Evolutionary conservation across 2,329 filamentous ascomycete species (phyloP).

Genomic region (Myriosclerotinia curreyana): DNA sequence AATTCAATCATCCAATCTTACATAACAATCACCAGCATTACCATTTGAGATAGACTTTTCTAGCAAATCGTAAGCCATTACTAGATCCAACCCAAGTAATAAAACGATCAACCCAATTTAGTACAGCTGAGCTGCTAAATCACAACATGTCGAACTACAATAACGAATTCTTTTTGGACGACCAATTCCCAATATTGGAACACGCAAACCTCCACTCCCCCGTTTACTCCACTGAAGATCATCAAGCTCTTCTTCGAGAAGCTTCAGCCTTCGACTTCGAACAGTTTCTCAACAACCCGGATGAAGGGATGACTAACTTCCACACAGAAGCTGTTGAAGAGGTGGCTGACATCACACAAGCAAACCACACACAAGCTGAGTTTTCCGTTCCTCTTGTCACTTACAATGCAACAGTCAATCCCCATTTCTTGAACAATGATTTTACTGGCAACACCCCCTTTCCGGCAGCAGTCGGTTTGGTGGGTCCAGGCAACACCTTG

Average conservation of each 20-base stretch:
- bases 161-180: neutral
- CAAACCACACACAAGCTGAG: constrained; percentile 12
- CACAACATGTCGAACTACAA: neutral
- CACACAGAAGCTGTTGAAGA: neutral
- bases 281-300: neutral
- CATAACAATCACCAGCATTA: constrained; percentile 1
- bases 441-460: neutral
- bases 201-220: neutral
- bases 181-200: neutral
- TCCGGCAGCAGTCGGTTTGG: neutral
- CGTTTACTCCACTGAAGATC: neutral
- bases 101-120: constrained; percentile 10
- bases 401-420: constrained; percentile 13
- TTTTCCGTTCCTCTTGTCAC: constrained; percentile 2
- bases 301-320: neutral
- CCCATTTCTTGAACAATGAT: neutral
- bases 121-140: constrained; percentile 26
- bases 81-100: neutral
- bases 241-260: neutral
- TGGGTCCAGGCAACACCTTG: neutral
- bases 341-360: too few relatives aligned
- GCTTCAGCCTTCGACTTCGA: neutral
- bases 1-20: neutral
- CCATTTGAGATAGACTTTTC: neutral
- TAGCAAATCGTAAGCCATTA: neutral